Conservation (phyloP, 139 green algal genomes). For the Picochlorum sp. region DNA sequence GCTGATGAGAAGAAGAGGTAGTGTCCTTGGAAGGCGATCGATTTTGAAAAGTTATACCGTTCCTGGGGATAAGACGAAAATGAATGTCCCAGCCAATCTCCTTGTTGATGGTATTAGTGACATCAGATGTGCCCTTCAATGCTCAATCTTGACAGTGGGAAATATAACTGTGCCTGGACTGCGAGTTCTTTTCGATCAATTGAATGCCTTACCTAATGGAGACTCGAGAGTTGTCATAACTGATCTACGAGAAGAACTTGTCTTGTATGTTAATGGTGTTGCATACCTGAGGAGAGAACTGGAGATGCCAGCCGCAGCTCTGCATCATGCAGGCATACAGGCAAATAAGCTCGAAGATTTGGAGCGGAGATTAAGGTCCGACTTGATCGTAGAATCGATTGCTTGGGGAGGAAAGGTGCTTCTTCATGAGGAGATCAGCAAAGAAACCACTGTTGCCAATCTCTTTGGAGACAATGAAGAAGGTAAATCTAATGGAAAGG, state of each 20-base stretch:
- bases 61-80: background rate
- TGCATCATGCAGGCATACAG: slow-evolving; percentile 66
- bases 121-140: slow-evolving; percentile 17
- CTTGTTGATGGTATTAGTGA: slow-evolving; percentile 33
- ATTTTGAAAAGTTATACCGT: slow-evolving; percentile 76
- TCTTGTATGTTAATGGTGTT: slow-evolving; percentile 65
- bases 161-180: slow-evolving; percentile 34
- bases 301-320: slow-evolving; percentile 68
- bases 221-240: slow-evolving; percentile 51
- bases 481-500: background rate
- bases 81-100: background rate
- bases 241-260: slow-evolving; percentile 83
- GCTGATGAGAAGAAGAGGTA: slow-evolving; percentile 50
- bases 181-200: slow-evolving; percentile 36
- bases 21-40: slow-evolving; percentile 58
- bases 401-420: slow-evolving; percentile 54
- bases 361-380: slow-evolving; percentile 32
- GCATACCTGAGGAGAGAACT: slow-evolving; percentile 75
- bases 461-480: background rate
- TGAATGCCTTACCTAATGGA: slow-evolving; percentile 37
- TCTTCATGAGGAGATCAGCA: slow-evolving; percentile 55
- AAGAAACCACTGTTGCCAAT: background rate
- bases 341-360: slow-evolving; percentile 52
- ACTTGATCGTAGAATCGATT: slow-evolving; percentile 42
- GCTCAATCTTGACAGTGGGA: slow-evolving; percentile 28